Evolutionary conservation across 257 asterid species (phyloP).

Genomic region (Forsythia viridissima): DNA sequence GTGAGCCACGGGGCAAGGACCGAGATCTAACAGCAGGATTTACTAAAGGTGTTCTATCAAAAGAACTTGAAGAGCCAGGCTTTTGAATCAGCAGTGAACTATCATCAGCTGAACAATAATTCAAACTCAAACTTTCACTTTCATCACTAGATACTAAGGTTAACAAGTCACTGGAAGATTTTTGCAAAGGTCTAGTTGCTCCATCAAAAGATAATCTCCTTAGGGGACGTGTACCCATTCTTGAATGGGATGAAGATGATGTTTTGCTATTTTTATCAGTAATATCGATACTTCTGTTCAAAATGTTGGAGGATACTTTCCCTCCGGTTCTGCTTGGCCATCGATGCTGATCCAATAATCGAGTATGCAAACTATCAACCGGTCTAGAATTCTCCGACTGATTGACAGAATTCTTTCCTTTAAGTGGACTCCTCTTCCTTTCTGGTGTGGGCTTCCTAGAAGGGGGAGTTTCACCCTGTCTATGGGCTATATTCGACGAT

Average conservation of each 20-base stretch:
- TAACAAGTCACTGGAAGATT: constrained; percentile 54
- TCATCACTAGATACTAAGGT: constrained; percentile 37
- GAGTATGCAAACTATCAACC: constrained; percentile 44
- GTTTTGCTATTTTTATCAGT: constrained; percentile 45
- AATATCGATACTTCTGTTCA: constrained; percentile 47
- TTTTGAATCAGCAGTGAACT: constrained; percentile 35
- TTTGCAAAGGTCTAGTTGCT: constrained; percentile 44
- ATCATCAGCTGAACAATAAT: constrained; percentile 48
- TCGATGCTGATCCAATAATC: constrained; percentile 63
- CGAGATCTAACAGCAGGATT: constrained; percentile 49
- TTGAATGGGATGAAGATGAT: constrained; percentile 36
- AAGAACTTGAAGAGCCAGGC: constrained; percentile 40
- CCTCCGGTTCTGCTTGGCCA: constrained; percentile 65
- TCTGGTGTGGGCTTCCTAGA: constrained; percentile 71
- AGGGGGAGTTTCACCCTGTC: constrained; percentile 44
- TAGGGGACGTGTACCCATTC: constrained; percentile 36
- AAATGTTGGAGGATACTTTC: constrained; percentile 34
- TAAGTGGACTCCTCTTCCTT: constrained; percentile 70
- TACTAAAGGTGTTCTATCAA: constrained; percentile 34
- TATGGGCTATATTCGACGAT: constrained; percentile 52
- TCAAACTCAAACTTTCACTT: constrained; percentile 26
- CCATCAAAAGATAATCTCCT: constrained; percentile 78
- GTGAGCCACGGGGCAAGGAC: constrained; percentile 48
- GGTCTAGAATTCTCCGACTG: constrained; percentile 82
- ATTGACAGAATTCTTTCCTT: constrained; percentile 59